Percentiles rank a stretch among this genome's conserved stretches.
These are phyloP conservation scores for Neurospora pannonica DNA, from an alignment of 495 filamentous ascomycete species.

Conservation along the genomic window DNA sequence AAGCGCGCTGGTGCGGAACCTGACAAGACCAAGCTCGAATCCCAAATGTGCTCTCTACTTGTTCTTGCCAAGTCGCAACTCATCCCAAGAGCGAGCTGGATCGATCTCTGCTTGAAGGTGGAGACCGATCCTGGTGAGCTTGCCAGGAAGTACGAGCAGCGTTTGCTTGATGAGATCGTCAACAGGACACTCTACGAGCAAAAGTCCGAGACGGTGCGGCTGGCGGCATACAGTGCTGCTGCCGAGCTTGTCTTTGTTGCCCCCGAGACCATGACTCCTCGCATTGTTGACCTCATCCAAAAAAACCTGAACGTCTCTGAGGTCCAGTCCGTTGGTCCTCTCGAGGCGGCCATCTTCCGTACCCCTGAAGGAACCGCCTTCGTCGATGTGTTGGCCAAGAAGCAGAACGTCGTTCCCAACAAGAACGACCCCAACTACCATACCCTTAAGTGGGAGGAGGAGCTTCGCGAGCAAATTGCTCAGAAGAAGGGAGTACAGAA, in stretches of 20 bases:
- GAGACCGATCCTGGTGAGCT: constrained; percentile 75
- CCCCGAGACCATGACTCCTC: constrained; percentile 68
- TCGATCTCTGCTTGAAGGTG: constrained; percentile 68
- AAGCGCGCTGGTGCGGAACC: constrained; percentile 26
- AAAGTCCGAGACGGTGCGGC: constrained; percentile 40
- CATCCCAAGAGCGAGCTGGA: constrained; percentile 75
- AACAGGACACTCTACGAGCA: constrained; percentile 35
- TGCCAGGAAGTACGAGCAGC: constrained; percentile 42
- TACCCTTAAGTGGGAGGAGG: constrained; percentile 92
- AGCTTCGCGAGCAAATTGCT: constrained; percentile 78
- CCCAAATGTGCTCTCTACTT: constrained; percentile 62
- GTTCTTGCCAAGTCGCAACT: constrained; percentile 71
- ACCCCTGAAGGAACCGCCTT: constrained; percentile 81
- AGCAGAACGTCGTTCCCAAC: constrained; percentile 56
- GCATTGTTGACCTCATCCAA: constrained; percentile 62
- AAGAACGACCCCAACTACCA: constrained; percentile 90
- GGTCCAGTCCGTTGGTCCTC: constrained; percentile 61
- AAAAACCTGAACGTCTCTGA: constrained; percentile 58
- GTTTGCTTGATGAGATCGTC: constrained; percentile 39
- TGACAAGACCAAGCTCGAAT: constrained; percentile 38
- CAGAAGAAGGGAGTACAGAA: constrained; percentile 85
- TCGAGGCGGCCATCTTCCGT: constrained; percentile 82
- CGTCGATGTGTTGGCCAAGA: constrained; percentile 79
- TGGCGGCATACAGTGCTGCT: constrained; percentile 68
- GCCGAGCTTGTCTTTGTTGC: constrained; percentile 91